Conservation (phyloP, 805 yeast species). For the Wickerhamiella occidentalis region DNA sequence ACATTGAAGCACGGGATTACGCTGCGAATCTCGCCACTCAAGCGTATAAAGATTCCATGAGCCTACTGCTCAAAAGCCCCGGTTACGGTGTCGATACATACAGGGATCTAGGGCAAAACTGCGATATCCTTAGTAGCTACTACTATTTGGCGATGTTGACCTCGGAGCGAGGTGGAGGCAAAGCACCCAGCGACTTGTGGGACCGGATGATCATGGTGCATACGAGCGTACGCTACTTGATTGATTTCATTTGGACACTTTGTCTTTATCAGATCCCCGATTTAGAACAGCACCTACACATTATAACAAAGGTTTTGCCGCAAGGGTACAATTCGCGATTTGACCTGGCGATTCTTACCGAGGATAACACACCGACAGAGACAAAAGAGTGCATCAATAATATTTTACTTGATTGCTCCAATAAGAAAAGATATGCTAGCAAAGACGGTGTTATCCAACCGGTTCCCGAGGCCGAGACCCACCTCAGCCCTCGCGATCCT, state of each 20-base stretch:
- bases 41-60: not conserved
- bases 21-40: slow-evolving; percentile 1
- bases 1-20: not conserved
- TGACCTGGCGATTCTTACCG: not conserved
- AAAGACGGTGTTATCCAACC: not conserved
- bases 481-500: not conserved
- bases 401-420: not conserved
- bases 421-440: not conserved
- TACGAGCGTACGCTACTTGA: not conserved
- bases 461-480: not conserved
- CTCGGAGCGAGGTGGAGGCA: not conserved
- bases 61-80: not conserved
- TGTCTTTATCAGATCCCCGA: not conserved
- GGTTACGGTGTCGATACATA: not conserved
- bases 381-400: not conserved
- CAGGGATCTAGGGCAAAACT: not conserved
- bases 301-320: not conserved
- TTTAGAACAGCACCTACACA: not conserved
- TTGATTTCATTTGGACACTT: slow-evolving; percentile 2
- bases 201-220: not conserved
- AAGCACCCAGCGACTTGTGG: not conserved
- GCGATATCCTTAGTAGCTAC: not conserved
- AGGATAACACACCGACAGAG: not conserved
- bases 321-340: not conserved
- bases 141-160: not conserved